Conservation (phyloP, 1,139 yeast genomes). For the Kodamaea ohmeri region DNA sequence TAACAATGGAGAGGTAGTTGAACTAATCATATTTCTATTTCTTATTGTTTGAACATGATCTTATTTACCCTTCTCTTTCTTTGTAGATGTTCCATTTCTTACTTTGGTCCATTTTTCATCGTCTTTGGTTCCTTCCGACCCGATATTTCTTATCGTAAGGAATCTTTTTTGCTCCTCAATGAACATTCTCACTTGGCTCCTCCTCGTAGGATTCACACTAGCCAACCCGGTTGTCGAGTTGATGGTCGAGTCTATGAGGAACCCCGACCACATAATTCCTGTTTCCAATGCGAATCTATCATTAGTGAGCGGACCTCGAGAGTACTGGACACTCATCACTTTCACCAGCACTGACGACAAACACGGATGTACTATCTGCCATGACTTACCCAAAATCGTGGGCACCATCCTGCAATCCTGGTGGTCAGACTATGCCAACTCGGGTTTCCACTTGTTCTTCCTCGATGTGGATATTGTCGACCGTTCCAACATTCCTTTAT, state of each 20-base stretch:
- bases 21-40: no score
- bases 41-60: no score
- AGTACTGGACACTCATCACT: conserved; percentile 40
- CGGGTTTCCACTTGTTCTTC: conserved; percentile 40
- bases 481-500: conserved; percentile 32
- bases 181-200: conserved; percentile 1
- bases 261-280: conserved; percentile 26
- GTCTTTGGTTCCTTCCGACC: background rate
- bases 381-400: conserved; percentile 36
- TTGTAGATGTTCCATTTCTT: no score
- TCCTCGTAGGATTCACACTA: conserved; percentile 2
- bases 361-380: conserved; percentile 42
- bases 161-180: background rate
- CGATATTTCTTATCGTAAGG: background rate
- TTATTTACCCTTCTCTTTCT: no score
- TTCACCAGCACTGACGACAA: conserved; percentile 42
- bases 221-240: conserved; percentile 9
- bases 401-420: conserved; percentile 44
- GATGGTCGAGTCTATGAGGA: conserved; percentile 16
- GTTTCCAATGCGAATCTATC: conserved; percentile 32
- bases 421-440: conserved; percentile 38
- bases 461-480: conserved; percentile 50
- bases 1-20: no score
- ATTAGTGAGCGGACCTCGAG: conserved; percentile 33
- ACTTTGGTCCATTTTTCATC: no score